Base-by-base conservation (phyloP, 768 basidiomycete genomes). In the Rhodosporidiobolus sp. region DNA sequence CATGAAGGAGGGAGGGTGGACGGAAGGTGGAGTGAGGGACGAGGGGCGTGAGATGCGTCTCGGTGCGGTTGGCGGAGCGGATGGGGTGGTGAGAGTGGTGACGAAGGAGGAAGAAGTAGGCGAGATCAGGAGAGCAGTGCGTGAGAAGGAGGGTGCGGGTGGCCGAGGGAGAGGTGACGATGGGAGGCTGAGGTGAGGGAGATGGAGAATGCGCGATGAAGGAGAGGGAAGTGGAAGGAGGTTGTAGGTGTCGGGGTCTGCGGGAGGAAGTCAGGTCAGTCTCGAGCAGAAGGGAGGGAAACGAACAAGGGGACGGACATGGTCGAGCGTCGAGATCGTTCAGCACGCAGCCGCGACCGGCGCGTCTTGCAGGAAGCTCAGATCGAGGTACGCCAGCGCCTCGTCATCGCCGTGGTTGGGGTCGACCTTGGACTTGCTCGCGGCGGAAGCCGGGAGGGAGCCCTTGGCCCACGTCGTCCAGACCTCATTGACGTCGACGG, bases 381-480 rank as follows among this genome's bases (percentile, higher is more conserved):
- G 30, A 45, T 71, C 70, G 59, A 71, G 59, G 28, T 61, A 71
- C 24, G 58, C 58, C 3, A 60, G 54, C 1, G 64, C 52, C 34
- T 43, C 38, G 34, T 65, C 63, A n/a, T 65, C 63, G 26, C 55
- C 70, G 35, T 8, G 56, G 20, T 7, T 28, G 26, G 8, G 53
- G 30, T 10, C 12, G 22, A 38, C 35, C 32, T 43, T 28, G 9
- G 52, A 5, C n/a, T 26, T 7, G 34, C 17, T 32, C 19, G 19
- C 50, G 45, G 35, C 24, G 3, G 57, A 58, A 14, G 34, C 24
- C 3, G 48, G 60, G 30, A 61, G 60, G 12, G 6, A 14, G 26
- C 64, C 64, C 53, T 60, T 54, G 45, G 64, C 70, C 70, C 65
- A 72, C 28, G 57, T 60, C 54, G 54, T 50, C 70, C 70, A 72